Conservation (phyloP, 1,284 basidiomycete species). For the Tetrapyrgos nigripes region DNA sequence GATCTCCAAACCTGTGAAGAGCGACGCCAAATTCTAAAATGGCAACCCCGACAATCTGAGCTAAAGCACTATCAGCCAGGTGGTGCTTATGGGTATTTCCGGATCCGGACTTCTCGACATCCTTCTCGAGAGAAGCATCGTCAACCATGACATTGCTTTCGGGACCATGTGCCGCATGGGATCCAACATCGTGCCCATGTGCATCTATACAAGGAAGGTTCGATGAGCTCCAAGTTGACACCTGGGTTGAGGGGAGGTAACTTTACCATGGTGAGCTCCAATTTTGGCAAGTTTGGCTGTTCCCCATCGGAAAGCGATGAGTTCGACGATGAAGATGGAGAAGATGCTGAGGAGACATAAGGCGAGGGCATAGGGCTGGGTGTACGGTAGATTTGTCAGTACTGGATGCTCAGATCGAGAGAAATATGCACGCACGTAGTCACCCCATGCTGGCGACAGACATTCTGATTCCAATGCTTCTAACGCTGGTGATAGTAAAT, state of each 20-base stretch:
- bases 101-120: neutral
- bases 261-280: conserved; percentile 60
- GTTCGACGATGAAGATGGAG: conserved; percentile 83
- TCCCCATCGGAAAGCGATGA: conserved; percentile 86
- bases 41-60: conserved; percentile 86
- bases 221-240: conserved; percentile 9
- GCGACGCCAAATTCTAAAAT: conserved; percentile 94
- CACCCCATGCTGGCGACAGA: conserved; percentile 72
- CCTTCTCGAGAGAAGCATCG: neutral
- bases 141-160: conserved; percentile 40
- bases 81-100: neutral
- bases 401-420: neutral
- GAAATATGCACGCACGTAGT: conserved; percentile 63
- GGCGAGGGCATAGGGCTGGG: conserved; percentile 63
- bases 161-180: conserved; percentile 75
- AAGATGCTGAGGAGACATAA: conserved; percentile 85
- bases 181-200: conserved; percentile 70
- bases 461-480: conserved; percentile 77
- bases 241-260: neutral
- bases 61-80: conserved; percentile 50
- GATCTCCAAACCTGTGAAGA: conserved; percentile 69
- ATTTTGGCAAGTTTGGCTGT: conserved; percentile 64
- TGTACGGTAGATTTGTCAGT: neutral
- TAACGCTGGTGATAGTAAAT: conserved; percentile 81
- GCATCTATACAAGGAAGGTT: conserved; percentile 47